Evolutionary conservation across 1,139 yeast genomes (phyloP), one percentile per base, ranked within the genome.

Genomic region (Diutina scorzettiae): DNA sequence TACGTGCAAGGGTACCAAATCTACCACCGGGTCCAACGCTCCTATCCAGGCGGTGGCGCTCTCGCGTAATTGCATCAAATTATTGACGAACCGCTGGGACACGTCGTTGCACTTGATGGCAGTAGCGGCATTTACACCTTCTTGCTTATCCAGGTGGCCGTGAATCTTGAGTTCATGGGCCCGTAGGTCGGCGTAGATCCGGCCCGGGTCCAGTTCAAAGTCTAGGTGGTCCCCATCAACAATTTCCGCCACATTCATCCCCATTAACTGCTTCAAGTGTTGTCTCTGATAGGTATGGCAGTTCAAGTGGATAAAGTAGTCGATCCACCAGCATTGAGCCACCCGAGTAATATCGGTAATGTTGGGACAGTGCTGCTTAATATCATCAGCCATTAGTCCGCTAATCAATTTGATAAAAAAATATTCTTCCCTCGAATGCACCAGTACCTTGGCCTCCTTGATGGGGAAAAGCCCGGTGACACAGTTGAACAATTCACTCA

Each of bases 61-160:
- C 50, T 84, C 95, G 54, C 98, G 72, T 44, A 93, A 62, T 31
- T 66, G 65, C 62, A 84, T 84, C 54, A 93, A 66, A 51, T 91
- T 89, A 39, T 68, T 62, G 32, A 91, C 80, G 56, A 86, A 91
- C 36, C 71, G 67, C 1, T 64, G 59, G 18, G 93, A 71, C 0
- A 91, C 87, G 17, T 73, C 79, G 1, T 78, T 73, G 49, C 83
- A 87, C 49, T 80, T 82, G 47, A 91, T 84, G 1, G 97, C 96
- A 29, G 66, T 71, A 41, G 80, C 81, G 0, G 81, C 78, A 3
- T 76, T 56, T 2, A 77, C 50, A 12, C 50, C 52, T 9, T 46
- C 48, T n/a, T 51, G 51, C 36, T 58, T 47, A 18, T 42, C 40
- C 37, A 70, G 66, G 23, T 53, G 48, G 52, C 73, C 69, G 48